phyloP scores from a whole-genome alignment of 768 basidiomycete genomes.

The Leccinellum luteum region DNA sequence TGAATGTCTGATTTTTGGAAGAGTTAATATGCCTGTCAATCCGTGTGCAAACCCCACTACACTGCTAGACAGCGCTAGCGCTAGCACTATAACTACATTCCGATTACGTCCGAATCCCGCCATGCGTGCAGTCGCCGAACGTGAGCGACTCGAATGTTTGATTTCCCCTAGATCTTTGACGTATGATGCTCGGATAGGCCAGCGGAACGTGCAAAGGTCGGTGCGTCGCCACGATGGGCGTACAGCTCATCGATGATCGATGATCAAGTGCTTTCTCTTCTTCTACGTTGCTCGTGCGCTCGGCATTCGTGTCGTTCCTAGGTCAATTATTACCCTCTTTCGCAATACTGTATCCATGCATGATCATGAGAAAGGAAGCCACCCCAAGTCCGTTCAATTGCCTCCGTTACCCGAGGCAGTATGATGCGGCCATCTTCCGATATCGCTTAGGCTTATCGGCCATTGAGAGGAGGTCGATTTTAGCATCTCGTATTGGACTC shows the following conservation, averaged over 20 bases:
- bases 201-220: neutral
- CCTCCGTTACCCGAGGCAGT: neutral
- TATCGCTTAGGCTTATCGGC: neutral
- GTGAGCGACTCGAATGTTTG: too few species aligned
- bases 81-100: neutral
- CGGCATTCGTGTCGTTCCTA: neutral
- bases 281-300: neutral
- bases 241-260: neutral
- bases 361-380: neutral
- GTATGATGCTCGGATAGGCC: neutral
- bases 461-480: neutral
- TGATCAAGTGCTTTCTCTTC: neutral
- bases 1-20: too few species aligned
- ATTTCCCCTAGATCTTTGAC: neutral
- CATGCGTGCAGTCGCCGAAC: too few species aligned
- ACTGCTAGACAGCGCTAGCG: too few species aligned
- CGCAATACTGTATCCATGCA: neutral
- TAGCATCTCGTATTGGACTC: neutral
- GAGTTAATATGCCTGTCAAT: too few species aligned
- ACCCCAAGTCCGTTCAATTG: neutral
- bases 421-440: neutral
- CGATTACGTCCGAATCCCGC: neutral
- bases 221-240: neutral
- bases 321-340: neutral
- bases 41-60: too few species aligned